These are phyloP conservation scores for Diaporthe amygdali DNA, from an alignment of 2,329 filamentous ascomycete species.

Conservation along the genomic window DNA sequence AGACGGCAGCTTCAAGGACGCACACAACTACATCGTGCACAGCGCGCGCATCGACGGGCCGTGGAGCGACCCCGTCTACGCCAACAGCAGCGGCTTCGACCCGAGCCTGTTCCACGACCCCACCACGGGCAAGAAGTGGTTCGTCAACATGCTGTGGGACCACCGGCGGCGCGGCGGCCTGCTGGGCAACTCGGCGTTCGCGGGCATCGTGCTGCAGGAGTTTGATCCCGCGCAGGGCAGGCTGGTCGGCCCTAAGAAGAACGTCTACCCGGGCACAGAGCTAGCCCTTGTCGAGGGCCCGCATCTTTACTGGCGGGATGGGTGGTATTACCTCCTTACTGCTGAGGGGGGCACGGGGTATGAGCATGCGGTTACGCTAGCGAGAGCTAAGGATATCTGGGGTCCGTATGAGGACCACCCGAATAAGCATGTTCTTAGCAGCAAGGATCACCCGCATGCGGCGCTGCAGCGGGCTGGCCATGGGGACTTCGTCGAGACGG, in stretches of 20 bases:
- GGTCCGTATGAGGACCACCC: conserved; percentile 68
- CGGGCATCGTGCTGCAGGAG: conserved; percentile 64
- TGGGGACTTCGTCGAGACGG: conserved; percentile 59
- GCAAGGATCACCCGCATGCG: conserved; percentile 53
- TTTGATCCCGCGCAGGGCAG: conserved; percentile 54
- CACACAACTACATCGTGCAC: conserved; percentile 67
- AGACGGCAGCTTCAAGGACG: conserved; percentile 69
- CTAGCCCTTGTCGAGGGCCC: conserved; percentile 61
- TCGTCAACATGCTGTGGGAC: conserved; percentile 63
- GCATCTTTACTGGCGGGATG: conserved; percentile 63
- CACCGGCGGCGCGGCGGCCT: conserved; percentile 52
- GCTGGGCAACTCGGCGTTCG: conserved; percentile 43
- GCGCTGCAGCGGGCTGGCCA: conserved; percentile 59
- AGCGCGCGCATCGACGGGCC: conserved; percentile 59
- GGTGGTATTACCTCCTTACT: conserved; percentile 64
- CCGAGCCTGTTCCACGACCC: conserved; percentile 63
- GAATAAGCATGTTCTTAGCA: conserved; percentile 60
- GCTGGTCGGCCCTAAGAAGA: conserved; percentile 61
- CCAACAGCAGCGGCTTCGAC: conserved; percentile 66
- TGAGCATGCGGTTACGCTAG: conserved; percentile 65
- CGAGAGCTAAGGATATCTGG: conserved; percentile 56
- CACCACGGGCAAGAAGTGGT: conserved; percentile 60
- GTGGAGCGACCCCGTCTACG: conserved; percentile 65
- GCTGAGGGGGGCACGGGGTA: conserved; percentile 67
- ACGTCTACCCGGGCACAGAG: conserved; percentile 60